Conservation (phyloP, 2,329 filamentous ascomycete species). For the Teratosphaeria zuluensis region DNA sequence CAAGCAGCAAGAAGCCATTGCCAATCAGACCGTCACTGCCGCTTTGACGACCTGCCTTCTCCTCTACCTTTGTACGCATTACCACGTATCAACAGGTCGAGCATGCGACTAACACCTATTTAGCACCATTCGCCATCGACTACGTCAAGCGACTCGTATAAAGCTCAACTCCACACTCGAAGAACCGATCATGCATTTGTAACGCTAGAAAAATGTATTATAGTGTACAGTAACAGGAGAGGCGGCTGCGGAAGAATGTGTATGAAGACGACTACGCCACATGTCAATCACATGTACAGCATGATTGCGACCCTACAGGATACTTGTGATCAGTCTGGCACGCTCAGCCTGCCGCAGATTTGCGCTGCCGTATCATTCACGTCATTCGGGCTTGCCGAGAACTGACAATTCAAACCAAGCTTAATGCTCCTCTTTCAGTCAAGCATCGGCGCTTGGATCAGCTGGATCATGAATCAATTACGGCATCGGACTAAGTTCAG, state of each 20-base stretch:
- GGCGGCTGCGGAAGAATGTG: neutral
- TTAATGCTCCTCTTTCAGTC: too few species aligned
- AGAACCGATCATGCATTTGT: neutral
- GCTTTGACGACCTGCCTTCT: slow-evolving; percentile 56
- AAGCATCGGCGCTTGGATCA: too few species aligned
- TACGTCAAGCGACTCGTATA: slow-evolving; percentile 41
- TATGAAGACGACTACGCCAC: neutral
- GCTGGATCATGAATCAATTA: too few species aligned
- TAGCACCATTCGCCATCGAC: slow-evolving; percentile 48
- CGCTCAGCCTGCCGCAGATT: too few species aligned
- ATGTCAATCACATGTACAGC: neutral
- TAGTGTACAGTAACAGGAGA: neutral
- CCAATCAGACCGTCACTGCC: slow-evolving; percentile 56
- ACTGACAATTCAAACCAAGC: too few species aligned
- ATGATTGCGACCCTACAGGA: neutral
- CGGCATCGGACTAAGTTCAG: too few species aligned
- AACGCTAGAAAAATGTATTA: neutral
- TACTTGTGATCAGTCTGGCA: neutral
- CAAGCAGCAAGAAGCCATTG: slow-evolving; percentile 55
- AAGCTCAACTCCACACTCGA: slow-evolving; percentile 1
- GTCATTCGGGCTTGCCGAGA: too few species aligned
- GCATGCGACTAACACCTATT: neutral
- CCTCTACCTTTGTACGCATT: slow-evolving; percentile 62
- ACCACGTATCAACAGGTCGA: neutral
- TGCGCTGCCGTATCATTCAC: too few species aligned